A percentile compares a stretch with the other conserved stretches of the same genome.
These are phyloP conservation scores for Erysimum pusillum DNA, from an alignment of 441 rosid species.

Conservation along the genomic window DNA sequence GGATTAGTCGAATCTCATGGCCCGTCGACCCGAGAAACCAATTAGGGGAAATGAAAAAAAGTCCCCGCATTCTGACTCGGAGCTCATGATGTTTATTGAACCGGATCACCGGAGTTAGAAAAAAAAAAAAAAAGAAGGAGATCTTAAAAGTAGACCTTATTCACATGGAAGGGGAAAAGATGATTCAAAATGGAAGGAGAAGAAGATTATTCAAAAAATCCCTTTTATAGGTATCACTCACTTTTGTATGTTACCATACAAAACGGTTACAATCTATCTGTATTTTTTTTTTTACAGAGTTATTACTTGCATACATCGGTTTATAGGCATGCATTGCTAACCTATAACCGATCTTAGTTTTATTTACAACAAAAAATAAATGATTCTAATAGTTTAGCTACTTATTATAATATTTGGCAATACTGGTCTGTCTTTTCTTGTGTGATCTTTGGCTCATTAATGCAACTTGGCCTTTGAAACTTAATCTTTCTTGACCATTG, in stretches of 20 bases:
- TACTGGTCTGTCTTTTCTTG: conserved; percentile 22
- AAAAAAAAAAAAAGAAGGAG: too few species aligned
- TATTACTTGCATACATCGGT: conserved; percentile 33
- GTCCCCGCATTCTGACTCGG: too few species aligned
- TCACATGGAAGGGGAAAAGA: neutral
- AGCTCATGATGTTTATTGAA: too few species aligned
- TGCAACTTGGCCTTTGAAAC: neutral
- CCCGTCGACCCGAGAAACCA: too few species aligned
- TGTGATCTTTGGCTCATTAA: conserved; percentile 4
- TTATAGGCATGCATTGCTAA: neutral
- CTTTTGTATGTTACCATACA: conserved; percentile 36
- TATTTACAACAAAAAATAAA: conserved; percentile 35
- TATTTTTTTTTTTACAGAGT: conserved; percentile 22
- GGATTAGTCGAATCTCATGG: too few species aligned
- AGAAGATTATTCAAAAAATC: conserved; percentile 25
- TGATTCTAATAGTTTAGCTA: conserved; percentile 15
- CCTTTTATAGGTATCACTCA: conserved; percentile 33
- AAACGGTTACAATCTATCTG: conserved; percentile 36
- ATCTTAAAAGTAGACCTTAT: neutral
- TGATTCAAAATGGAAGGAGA: neutral
- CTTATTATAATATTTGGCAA: conserved; percentile 18
- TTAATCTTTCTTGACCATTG: conserved; percentile 18
- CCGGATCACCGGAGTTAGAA: too few species aligned
- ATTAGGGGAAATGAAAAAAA: too few species aligned
- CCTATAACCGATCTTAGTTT: conserved; percentile 35